These are phyloP conservation scores for Ustilago vetiveriae DNA, from an alignment of 1,284 basidiomycete genomes.

Conservation along the genomic window DNA sequence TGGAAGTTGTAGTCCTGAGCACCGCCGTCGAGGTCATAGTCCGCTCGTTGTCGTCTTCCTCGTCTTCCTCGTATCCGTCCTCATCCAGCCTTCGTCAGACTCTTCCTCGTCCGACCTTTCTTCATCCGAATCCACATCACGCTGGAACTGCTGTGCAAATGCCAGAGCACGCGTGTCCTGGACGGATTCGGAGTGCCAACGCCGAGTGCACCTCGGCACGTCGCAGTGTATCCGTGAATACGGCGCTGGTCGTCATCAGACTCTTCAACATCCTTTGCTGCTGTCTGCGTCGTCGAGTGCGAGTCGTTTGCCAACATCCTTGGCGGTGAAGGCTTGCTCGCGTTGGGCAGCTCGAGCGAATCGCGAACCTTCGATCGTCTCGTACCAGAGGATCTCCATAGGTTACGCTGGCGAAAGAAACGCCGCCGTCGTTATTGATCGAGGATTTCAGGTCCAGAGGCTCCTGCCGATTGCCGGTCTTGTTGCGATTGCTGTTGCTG, in stretches of 20 bases:
- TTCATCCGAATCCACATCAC: constrained; percentile 36
- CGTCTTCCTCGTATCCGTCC: constrained; percentile 47
- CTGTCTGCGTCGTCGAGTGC: constrained; percentile 1
- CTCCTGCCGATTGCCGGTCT: too few relatives aligned
- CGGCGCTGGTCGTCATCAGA: constrained; percentile 40
- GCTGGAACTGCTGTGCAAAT: constrained; percentile 46
- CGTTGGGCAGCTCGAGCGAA: constrained; percentile 39
- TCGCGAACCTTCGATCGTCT: constrained; percentile 34
- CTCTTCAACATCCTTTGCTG: constrained; percentile 24
- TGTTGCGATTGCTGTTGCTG: constrained; percentile 7
- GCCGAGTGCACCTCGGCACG: constrained; percentile 32
- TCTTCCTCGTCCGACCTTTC: constrained; percentile 38
- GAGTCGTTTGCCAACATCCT: constrained; percentile 28
- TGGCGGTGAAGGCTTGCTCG: constrained; percentile 44
- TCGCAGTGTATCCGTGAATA: constrained; percentile 49
- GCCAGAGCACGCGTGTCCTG: constrained; percentile 42
- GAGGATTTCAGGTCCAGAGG: too few relatives aligned
- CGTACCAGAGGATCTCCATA: constrained; percentile 30
- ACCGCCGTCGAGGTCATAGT: constrained; percentile 22
- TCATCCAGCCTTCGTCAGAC: constrained; percentile 32
- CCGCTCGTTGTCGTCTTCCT: constrained; percentile 41
- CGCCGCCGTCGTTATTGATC: constrained; percentile 18
- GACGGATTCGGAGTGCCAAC: constrained; percentile 34
- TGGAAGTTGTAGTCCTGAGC: constrained; percentile 25
- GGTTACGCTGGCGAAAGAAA: constrained; percentile 29